A percentile compares a stretch with the other conserved stretches of the same genome.
Conservation (phyloP, 805 yeast genomes). For the Candida sanyiensis region DNA sequence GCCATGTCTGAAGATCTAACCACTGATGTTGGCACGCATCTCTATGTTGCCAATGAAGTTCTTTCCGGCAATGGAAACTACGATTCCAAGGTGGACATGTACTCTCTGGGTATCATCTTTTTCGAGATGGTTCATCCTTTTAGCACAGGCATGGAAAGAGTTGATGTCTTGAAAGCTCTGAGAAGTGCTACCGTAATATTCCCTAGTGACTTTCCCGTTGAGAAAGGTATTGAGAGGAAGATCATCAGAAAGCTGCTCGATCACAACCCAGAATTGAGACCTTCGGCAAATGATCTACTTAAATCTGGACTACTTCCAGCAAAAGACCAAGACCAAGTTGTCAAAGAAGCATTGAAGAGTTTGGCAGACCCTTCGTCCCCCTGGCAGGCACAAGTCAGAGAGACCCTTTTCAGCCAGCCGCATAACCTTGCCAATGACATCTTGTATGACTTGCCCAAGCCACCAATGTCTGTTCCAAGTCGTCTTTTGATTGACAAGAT, state of each 20-base stretch:
- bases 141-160: conserved; percentile 93
- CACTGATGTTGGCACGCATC: conserved; percentile 88
- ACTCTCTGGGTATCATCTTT: conserved; percentile 88
- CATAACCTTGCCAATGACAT: conserved; percentile 80
- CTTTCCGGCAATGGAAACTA: conserved; percentile 67
- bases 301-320: conserved; percentile 83
- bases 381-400: conserved; percentile 90
- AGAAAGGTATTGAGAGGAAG: conserved; percentile 53
- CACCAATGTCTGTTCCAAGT: conserved; percentile 34
- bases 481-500: conserved; percentile 56
- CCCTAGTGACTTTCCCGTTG: conserved; percentile 59
- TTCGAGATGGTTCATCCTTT: conserved; percentile 89
- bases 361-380: conserved; percentile 87
- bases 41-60: conserved; percentile 90
- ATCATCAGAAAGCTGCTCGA: conserved; percentile 64
- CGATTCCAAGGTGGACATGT: conserved; percentile 93
- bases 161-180: conserved; percentile 58
- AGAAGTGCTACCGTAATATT: conserved; percentile 57
- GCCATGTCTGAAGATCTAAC: conserved; percentile 65
- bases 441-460: conserved; percentile 55
- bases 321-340: conserved; percentile 82
- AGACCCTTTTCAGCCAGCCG: conserved; percentile 79
- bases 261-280: conserved; percentile 75
- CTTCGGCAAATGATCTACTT: conserved; percentile 69
- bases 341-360: conserved; percentile 81